Percentiles rank a stretch among this genome's conserved stretches.
Conservation (phyloP, 371 early-diverging fungal genomes). For the Umbelopsis sp. region DNA sequence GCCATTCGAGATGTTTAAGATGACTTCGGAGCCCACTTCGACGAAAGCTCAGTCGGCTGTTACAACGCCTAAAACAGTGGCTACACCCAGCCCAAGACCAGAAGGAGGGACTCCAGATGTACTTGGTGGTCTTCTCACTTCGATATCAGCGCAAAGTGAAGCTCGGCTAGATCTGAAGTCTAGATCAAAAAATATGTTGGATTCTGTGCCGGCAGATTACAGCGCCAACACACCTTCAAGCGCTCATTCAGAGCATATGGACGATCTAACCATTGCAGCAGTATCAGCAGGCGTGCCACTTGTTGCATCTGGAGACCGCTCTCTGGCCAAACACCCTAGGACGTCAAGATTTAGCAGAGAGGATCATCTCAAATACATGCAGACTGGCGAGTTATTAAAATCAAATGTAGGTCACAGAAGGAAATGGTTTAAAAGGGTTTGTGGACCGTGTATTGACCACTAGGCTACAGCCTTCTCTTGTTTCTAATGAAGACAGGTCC, state of each 20-base stretch:
- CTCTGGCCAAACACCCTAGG: neutral
- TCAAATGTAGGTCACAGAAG: neutral
- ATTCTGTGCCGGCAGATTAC: neutral
- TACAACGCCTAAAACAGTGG: neutral
- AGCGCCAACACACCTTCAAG: neutral
- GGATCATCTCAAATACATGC: slow-evolving; percentile 7
- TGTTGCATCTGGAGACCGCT: neutral
- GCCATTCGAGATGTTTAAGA: neutral
- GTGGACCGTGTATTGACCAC: neutral
- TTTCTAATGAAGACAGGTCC: neutral
- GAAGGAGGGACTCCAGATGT: neutral
- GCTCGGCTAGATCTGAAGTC: neutral
- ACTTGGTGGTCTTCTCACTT: neutral
- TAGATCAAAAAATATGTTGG: neutral
- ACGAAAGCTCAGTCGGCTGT: neutral
- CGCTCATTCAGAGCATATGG: neutral
- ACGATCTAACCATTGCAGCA: neutral
- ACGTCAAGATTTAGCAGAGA: slow-evolving; percentile 1
- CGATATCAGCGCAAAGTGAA: neutral
- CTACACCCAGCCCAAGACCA: neutral
- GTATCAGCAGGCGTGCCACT: neutral
- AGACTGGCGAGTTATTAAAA: neutral
- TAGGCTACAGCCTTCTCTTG: neutral
- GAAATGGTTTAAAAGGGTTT: too few relatives aligned
- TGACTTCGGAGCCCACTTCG: neutral